These are phyloP conservation scores for Xerocomellus chrysenteron DNA, from an alignment of 768 basidiomycete species.

Conservation along the genomic window DNA sequence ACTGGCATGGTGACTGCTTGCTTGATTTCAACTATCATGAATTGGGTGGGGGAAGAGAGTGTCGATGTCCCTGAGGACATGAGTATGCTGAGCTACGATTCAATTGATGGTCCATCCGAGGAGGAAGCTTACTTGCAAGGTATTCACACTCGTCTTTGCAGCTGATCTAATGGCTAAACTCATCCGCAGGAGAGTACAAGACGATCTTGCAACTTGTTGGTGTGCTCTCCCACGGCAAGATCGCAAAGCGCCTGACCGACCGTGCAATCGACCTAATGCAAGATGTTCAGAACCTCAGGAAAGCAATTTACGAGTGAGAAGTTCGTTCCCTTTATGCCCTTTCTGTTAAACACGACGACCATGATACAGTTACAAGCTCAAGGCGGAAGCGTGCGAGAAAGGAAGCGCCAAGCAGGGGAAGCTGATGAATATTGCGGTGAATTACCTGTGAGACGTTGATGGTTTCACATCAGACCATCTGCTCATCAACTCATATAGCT, in stretches of 20 bases:
- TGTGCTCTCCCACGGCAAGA: constrained; percentile 87
- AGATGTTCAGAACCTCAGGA: constrained; percentile 95
- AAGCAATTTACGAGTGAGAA: constrained; percentile 90
- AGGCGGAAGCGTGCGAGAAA: constrained; percentile 78
- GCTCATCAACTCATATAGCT: constrained; percentile 41
- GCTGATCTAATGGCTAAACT: background rate
- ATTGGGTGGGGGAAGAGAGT: constrained; percentile 51
- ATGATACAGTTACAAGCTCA: constrained; percentile 77
- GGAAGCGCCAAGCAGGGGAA: constrained; percentile 77
- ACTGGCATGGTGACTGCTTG: constrained; percentile 94
- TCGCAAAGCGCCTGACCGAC: constrained; percentile 89
- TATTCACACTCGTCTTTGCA: constrained; percentile 24
- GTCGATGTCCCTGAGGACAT: constrained; percentile 37
- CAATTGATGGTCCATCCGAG: constrained; percentile 80
- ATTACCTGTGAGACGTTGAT: constrained; percentile 68
- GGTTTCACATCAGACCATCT: background rate
- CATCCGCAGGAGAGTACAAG: constrained; percentile 87
- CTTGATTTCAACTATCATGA: constrained; percentile 73
- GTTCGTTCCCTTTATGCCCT: background rate
- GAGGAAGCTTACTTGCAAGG: constrained; percentile 89
- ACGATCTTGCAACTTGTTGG: constrained; percentile 92
- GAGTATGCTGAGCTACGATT: constrained; percentile 52
- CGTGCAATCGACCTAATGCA: constrained; percentile 89
- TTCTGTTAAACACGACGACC: constrained; percentile 4
- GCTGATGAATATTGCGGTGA: constrained; percentile 73